A percentile compares a stretch with the other conserved stretches of the same genome.
These are phyloP conservation scores for Penicillium cosmopolitanum DNA, from an alignment of 495 filamentous ascomycete genomes.

Conservation along the genomic window DNA sequence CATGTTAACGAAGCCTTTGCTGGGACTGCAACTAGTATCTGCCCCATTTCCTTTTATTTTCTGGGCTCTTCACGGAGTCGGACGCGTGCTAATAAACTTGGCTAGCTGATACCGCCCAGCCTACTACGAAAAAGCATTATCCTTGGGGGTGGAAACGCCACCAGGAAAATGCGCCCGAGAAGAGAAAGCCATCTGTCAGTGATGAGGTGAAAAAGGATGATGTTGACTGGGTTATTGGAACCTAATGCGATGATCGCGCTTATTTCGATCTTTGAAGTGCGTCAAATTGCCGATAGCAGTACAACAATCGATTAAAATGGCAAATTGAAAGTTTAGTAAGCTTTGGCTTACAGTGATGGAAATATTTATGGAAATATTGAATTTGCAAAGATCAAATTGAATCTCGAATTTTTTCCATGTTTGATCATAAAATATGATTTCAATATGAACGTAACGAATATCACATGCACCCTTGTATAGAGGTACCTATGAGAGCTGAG, in stretches of 20 bases:
- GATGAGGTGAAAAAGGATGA: constrained; percentile 8
- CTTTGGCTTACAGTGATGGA: no score
- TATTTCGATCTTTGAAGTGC: background rate
- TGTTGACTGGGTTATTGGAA: constrained; percentile 15
- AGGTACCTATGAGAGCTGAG: no score
- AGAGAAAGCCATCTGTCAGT: constrained; percentile 8
- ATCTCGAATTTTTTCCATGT: no score
- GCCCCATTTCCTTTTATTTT: background rate
- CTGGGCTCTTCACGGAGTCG: no score
- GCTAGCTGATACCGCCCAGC: constrained; percentile 3
- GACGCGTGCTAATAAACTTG: constrained; percentile 6
- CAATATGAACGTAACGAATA: no score
- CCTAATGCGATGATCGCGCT: background rate
- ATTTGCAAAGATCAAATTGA: no score
- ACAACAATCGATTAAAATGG: no score
- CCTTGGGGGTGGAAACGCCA: constrained; percentile 15
- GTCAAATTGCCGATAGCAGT: background rate
- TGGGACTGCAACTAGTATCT: constrained; percentile 13
- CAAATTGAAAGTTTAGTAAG: no score
- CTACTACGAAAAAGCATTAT: constrained; percentile 8
- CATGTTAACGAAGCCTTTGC: constrained; percentile 9
- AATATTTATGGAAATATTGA: no score
- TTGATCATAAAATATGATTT: no score
- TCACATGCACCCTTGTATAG: no score
- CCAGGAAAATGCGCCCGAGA: constrained; percentile 2